Base-by-base conservation (phyloP, 108 stramenopile genomes). In the Skeletonema grethae region DNA sequence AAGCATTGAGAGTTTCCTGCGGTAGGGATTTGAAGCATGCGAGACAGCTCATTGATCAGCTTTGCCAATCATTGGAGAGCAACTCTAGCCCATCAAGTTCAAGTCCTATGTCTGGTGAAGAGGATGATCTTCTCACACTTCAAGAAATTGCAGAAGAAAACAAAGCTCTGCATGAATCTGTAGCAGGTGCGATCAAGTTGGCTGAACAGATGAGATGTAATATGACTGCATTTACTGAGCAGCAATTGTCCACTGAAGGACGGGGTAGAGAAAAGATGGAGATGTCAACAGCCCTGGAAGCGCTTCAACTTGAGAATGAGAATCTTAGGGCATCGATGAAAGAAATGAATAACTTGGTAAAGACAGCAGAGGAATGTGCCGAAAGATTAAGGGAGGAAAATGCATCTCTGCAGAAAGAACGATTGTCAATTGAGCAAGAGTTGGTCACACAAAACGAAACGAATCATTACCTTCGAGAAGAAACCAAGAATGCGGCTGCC, bases 221-320 rank as follows among this genome's bases (percentile, higher is more conserved):
- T 29, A 73, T 73, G 63, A 39, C 36, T 13, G 53, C 16, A 8
- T 64, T 73, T 16, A 63, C 64, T 3, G 67, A 69, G 57, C 67
- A 68, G 55, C 57, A 22, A 22, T 22, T 69, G 35, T 39, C 57
- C n/a, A 38, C 56, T 24, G 56, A 39, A 10, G 38, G 35, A 9
- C 36, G 67, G 53, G 36, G 25, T 8, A 56, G 16, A 1, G 67
- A 68, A 32, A 68, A 68, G 35, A 56, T 15, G 50, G 67, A 68
- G 6, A 48, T 57, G 11, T 13, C 36, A 8, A 15, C 55, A 25
- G 24, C 9, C 5, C 15, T 69, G 36, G 67, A 59, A 0, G 22
- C 39, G 5, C 39, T 69, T 1, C 59, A 39, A 57, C 57, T 28
- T 8, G 67, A 69, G 39, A 69, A 69, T 32, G 67, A 38, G 31